Evolutionary conservation across 352 stramenopile species (phyloP).

Genomic region (Pythium pyrilobum): DNA sequence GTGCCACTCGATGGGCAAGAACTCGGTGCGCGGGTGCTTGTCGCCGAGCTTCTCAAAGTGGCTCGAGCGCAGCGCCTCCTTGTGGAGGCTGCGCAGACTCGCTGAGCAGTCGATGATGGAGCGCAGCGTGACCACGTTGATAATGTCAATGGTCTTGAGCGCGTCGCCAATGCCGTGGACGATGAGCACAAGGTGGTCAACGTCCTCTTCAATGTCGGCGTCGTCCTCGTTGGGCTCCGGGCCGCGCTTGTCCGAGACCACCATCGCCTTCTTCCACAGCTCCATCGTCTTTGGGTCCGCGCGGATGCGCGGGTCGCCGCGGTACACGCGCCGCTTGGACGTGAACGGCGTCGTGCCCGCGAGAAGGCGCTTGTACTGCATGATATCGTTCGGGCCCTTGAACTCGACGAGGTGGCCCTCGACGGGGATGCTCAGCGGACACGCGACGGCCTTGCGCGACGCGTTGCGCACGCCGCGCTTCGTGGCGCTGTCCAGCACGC

Average conservation of each 20-base stretch:
- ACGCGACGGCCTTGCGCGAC: conserved; percentile 14
- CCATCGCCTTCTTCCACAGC: conserved; percentile 55
- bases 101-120: conserved; percentile 82
- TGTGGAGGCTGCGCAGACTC: conserved; percentile 59
- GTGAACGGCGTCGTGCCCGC: conserved; percentile 77
- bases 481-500: conserved; percentile 39
- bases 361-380: conserved; percentile 76
- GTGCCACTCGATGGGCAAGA: conserved; percentile 84
- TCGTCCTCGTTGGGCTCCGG: conserved; percentile 41
- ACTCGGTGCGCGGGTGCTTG: conserved; percentile 49
- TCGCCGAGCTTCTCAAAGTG: conserved; percentile 59
- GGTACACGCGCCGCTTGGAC: conserved; percentile 74
- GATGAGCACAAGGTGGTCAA: conserved; percentile 86
- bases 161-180: conserved; percentile 89
- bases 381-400: conserved; percentile 69
- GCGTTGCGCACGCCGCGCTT: conserved; percentile 20
- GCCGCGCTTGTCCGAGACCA: conserved; percentile 8
- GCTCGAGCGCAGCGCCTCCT: conserved; percentile 52
- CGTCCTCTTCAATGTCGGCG: conserved; percentile 61
- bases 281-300: conserved; percentile 46
- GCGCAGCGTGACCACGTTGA: conserved; percentile 76
- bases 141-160: conserved; percentile 80
- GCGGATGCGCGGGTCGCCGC: conserved; percentile 66
- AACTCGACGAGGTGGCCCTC: conserved; percentile 81
- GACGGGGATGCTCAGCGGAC: conserved; percentile 61